Evolutionary conservation across 2,329 filamentous ascomycete genomes (phyloP).

Genomic region (Colletotrichum liaoningense): DNA sequence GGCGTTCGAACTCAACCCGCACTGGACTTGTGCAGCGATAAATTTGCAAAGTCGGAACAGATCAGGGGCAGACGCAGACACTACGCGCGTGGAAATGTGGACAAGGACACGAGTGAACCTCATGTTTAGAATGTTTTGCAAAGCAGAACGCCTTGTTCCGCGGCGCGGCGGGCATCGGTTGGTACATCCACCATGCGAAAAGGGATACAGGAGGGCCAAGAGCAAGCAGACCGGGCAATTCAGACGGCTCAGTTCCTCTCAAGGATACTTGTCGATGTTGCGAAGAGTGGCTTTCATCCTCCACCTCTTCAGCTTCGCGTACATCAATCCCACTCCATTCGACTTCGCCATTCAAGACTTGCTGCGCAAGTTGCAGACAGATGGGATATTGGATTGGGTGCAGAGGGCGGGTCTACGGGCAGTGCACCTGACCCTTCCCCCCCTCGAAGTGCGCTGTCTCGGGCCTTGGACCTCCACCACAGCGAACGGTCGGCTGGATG

Average conservation of each 20-base stretch:
- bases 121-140: slow-evolving; percentile 35
- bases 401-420: slow-evolving; percentile 16
- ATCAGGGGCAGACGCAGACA: slow-evolving; percentile 23
- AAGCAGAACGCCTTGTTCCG: slow-evolving; percentile 34
- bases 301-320: slow-evolving; percentile 19
- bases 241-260: slow-evolving; percentile 20
- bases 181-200: background rate
- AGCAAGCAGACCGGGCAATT: slow-evolving; percentile 8
- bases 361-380: slow-evolving; percentile 5
- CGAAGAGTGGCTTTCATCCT: slow-evolving; percentile 10
- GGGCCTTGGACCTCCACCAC: slow-evolving; percentile 25
- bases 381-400: slow-evolving; percentile 10
- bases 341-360: slow-evolving; percentile 15
- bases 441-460: slow-evolving; percentile 12
- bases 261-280: slow-evolving; percentile 23
- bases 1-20: slow-evolving; percentile 31
- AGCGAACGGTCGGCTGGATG: slow-evolving; percentile 27
- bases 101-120: slow-evolving; percentile 36
- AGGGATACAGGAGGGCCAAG: slow-evolving; percentile 8
- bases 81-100: slow-evolving; percentile 32
- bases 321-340: slow-evolving; percentile 21
- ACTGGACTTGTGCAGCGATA: slow-evolving; percentile 34
- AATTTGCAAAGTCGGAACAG: slow-evolving; percentile 36
- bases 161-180: slow-evolving; percentile 28
- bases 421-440: slow-evolving; percentile 23